Percentiles rank a stretch among this genome's conserved stretches.
Evolutionary conservation across 164 flowering plant genomes (phyloP).

Genomic region (Vitis labrusca): DNA sequence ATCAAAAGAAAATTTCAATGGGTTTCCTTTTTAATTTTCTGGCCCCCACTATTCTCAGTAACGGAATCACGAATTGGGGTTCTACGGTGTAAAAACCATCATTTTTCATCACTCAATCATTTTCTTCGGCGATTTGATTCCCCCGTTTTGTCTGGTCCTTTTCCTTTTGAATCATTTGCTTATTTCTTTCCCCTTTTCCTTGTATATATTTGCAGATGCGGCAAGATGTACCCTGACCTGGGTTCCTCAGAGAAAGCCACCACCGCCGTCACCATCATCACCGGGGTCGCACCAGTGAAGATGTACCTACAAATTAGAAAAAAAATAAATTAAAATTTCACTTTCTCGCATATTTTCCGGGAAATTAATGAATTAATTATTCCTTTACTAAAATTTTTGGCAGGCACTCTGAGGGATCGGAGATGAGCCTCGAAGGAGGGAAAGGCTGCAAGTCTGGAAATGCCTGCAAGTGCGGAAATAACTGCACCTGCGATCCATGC

Average conservation of each 20-base stretch:
- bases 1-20: neutral
- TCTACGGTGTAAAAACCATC: too few relatives aligned
- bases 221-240: slow-evolving; percentile 22
- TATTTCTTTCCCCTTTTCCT: neutral
- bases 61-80: too few relatives aligned
- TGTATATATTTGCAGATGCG: slow-evolving; percentile 15
- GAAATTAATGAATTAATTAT: neutral
- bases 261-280: slow-evolving; percentile 17
- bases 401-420: slow-evolving; percentile 21
- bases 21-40: neutral
- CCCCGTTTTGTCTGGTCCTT: too few relatives aligned
- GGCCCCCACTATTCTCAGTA: too few relatives aligned
- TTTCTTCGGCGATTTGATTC: too few relatives aligned
- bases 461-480: slow-evolving; percentile 23
- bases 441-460: slow-evolving; percentile 21
- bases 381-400: neutral
- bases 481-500: slow-evolving; percentile 25
- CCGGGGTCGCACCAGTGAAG: slow-evolving; percentile 30
- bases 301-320: slow-evolving; percentile 6
- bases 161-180: neutral
- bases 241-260: slow-evolving; percentile 14
- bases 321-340: too few relatives aligned
- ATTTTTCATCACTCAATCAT: too few relatives aligned
- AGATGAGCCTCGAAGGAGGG: neutral
- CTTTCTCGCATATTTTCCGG: neutral